phyloP scores from a whole-genome alignment of 805 yeast species.

The Myxozyma neotropica region DNA sequence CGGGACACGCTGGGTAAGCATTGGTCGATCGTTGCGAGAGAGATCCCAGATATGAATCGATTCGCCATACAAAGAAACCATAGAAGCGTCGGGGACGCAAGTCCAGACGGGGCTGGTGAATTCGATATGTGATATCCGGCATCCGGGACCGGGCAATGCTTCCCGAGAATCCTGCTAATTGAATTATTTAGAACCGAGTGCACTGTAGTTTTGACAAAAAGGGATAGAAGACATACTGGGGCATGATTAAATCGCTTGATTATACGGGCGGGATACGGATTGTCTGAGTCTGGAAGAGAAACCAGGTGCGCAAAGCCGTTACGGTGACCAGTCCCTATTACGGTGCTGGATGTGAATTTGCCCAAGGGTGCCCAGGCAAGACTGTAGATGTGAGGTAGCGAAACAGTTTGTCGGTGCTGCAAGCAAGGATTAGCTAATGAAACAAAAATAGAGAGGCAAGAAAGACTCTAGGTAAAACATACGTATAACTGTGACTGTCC shows the following conservation, averaged over 20 bases:
- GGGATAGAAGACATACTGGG: slow-evolving; percentile 43
- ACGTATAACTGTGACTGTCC: slow-evolving; percentile 23
- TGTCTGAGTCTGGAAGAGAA: slow-evolving; percentile 60
- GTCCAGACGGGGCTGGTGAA: slow-evolving; percentile 50
- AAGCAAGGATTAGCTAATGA: neutral
- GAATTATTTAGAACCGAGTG: neutral
- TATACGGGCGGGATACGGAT: slow-evolving; percentile 65
- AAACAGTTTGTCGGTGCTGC: slow-evolving; percentile 58
- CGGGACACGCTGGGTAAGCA: slow-evolving; percentile 58
- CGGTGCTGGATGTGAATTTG: slow-evolving; percentile 49
- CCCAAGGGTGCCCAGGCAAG: slow-evolving; percentile 48
- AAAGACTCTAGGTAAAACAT: neutral
- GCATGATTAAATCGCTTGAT: slow-evolving; percentile 77
- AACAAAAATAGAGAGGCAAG: too few relatives aligned
- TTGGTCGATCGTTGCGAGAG: slow-evolving; percentile 60
- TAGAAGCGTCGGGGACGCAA: slow-evolving; percentile 48
- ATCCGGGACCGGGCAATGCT: slow-evolving; percentile 18
- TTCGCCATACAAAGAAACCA: slow-evolving; percentile 67
- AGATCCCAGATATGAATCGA: slow-evolving; percentile 78
- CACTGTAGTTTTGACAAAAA: neutral
- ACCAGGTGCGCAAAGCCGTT: slow-evolving; percentile 75
- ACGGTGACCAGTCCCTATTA: slow-evolving; percentile 66
- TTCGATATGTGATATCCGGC: slow-evolving; percentile 45
- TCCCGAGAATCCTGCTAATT: slow-evolving; percentile 19
- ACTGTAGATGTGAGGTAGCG: slow-evolving; percentile 56